Conservation (phyloP, 768 basidiomycete genomes). For the Bullera alba region DNA sequence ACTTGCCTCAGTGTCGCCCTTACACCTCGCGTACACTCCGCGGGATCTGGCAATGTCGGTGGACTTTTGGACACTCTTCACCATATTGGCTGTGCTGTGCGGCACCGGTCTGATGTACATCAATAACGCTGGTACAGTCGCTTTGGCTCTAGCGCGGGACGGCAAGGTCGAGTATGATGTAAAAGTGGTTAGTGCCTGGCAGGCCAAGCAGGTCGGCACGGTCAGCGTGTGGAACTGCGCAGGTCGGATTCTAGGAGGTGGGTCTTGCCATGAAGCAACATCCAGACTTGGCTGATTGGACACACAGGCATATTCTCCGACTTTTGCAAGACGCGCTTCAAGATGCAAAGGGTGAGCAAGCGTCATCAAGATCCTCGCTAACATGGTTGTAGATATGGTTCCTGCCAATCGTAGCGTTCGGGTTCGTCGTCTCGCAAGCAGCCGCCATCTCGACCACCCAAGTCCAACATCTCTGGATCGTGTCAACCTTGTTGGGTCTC, state of each 20-base stretch:
- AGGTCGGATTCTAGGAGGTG: conserved; percentile 70
- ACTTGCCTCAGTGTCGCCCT: conserved; percentile 6
- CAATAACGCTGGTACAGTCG: conserved; percentile 77
- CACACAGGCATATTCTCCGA: conserved; percentile 42
- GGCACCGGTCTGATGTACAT: conserved; percentile 78
- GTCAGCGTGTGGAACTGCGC: conserved; percentile 74
- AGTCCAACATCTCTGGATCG: conserved; percentile 62
- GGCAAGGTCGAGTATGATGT: conserved; percentile 59
- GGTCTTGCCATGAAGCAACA: conserved; percentile 1
- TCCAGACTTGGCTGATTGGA: no score
- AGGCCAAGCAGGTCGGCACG: conserved; percentile 75
- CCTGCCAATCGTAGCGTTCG: conserved; percentile 54
- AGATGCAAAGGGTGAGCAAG: conserved; percentile 29
- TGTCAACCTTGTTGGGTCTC: conserved; percentile 54
- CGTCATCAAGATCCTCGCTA: background rate
- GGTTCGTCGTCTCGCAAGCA: conserved; percentile 69
- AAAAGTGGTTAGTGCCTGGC: conserved; percentile 63
- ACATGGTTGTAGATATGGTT: conserved; percentile 36
- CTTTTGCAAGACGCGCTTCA: conserved; percentile 30
- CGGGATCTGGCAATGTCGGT: conserved; percentile 50
- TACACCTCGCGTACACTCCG: conserved; percentile 12
- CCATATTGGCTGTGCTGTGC: conserved; percentile 56
- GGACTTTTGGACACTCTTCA: conserved; percentile 63
- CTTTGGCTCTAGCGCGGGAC: conserved; percentile 55
- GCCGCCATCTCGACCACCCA: conserved; percentile 55